Evolutionary conservation across 352 stramenopile genomes (phyloP).

Genomic region (Saprolegnia parasitica): DNA sequence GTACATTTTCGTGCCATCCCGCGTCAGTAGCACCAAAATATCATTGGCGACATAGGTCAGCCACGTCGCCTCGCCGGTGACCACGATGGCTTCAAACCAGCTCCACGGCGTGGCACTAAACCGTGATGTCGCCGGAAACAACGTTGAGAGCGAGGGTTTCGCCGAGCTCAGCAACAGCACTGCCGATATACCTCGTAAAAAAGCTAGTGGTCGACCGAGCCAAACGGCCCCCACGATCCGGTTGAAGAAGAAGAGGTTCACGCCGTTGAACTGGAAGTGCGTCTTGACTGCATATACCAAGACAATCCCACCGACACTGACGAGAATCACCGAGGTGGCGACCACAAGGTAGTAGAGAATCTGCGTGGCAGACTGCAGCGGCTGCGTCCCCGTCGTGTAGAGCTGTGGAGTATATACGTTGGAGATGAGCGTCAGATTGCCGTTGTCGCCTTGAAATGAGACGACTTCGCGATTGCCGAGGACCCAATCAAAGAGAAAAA

Average conservation of each 20-base stretch:
- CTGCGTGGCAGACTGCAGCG: not conserved
- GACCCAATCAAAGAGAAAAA: conserved; percentile 15
- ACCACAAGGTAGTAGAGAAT: not conserved
- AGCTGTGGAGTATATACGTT: not conserved
- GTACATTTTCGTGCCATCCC: not conserved
- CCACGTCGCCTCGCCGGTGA: conserved; percentile 21
- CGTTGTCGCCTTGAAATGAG: conserved; percentile 16
- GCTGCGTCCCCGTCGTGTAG: not conserved
- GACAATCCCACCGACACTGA: not conserved
- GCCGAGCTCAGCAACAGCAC: conserved; percentile 10
- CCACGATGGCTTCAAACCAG: not conserved
- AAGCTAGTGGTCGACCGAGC: not conserved
- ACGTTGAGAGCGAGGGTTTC: not conserved
- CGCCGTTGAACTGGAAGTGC: not conserved
- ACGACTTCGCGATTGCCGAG: conserved; percentile 9
- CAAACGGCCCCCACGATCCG: conserved; percentile 8
- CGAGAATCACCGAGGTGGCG: not conserved
- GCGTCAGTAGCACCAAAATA: not conserved
- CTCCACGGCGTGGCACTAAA: not conserved
- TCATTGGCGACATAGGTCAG: conserved; percentile 1
- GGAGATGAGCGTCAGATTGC: not conserved
- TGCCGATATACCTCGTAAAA: conserved; percentile 1
- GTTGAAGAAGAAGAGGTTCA: conserved; percentile 13
- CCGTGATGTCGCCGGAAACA: not conserved
- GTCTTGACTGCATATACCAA: not conserved